These are phyloP conservation scores for Sugiyamaella floridensis DNA, from an alignment of 805 yeast genomes.

Conservation along the genomic window DNA sequence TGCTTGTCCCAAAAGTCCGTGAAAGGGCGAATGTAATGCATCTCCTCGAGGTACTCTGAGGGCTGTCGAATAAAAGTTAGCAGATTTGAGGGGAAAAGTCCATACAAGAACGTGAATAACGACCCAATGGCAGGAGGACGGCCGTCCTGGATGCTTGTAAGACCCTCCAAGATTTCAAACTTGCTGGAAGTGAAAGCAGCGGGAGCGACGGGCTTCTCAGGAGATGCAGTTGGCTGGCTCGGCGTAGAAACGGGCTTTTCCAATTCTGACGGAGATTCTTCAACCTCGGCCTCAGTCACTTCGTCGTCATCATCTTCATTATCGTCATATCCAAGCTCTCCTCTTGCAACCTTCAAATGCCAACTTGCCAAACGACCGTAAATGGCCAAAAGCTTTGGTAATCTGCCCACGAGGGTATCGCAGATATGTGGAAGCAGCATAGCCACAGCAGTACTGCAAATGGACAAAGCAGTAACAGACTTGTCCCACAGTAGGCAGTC, in stretches of 20 bases:
- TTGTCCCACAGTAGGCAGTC: constrained; percentile 38
- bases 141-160: constrained; percentile 10
- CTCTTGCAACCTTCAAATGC: neutral
- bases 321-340: constrained; percentile 7
- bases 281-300: neutral
- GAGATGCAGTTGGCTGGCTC: neutral
- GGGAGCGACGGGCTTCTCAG: neutral
- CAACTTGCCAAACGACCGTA: constrained; percentile 39
- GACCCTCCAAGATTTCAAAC: constrained; percentile 25
- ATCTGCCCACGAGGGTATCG: constrained; percentile 26
- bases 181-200: constrained; percentile 2
- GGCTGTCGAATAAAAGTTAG: constrained; percentile 40
- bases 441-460: constrained; percentile 33
- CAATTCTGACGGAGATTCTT: neutral
- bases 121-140: constrained; percentile 29
- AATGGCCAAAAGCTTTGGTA: constrained; percentile 40
- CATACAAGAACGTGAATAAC: constrained; percentile 48
- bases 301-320: constrained; percentile 10
- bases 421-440: constrained; percentile 44
- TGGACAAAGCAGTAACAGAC: constrained; percentile 35
- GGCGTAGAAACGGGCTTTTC: neutral
- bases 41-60: constrained; percentile 27
- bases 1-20: constrained; percentile 32
- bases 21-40: constrained; percentile 17
- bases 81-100: constrained; percentile 48